Evolutionary conservation across 2,329 filamentous ascomycete species (phyloP).

Genomic region (Pseudogymnoascus sp.): DNA sequence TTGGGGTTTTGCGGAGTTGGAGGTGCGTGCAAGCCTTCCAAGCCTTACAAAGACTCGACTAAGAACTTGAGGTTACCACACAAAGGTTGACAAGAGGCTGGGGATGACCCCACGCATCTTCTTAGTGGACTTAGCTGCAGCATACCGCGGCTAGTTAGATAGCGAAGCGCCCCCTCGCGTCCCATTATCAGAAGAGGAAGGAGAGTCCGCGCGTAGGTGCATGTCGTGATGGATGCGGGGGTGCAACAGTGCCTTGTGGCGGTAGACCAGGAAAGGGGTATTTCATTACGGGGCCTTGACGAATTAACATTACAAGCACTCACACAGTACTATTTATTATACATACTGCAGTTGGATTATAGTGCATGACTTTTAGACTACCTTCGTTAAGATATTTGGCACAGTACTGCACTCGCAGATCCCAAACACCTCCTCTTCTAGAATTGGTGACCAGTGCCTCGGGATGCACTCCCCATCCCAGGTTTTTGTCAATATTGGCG

Average conservation of each 20-base stretch:
- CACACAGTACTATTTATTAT: no score
- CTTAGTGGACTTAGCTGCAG: not conserved
- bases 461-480: not conserved
- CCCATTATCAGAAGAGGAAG: not conserved
- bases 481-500: not conserved
- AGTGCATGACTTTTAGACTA: not conserved
- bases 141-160: not conserved
- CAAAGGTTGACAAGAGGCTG: not conserved
- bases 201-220: not conserved
- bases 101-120: not conserved
- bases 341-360: not conserved
- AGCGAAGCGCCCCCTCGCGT: slow-evolving; percentile 5
- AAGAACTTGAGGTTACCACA: not conserved
- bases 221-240: not conserved
- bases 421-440: not conserved
- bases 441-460: not conserved
- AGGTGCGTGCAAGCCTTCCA: not conserved
- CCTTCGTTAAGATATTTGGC: not conserved
- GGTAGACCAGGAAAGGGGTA: not conserved
- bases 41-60: not conserved
- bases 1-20: not conserved
- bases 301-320: not conserved
- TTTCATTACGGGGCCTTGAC: not conserved
- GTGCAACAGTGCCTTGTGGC: not conserved
- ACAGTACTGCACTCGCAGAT: not conserved